Base-by-base conservation (phyloP, 495 filamentous ascomycete genomes). In the Lasiosphaeris hirsuta region DNA sequence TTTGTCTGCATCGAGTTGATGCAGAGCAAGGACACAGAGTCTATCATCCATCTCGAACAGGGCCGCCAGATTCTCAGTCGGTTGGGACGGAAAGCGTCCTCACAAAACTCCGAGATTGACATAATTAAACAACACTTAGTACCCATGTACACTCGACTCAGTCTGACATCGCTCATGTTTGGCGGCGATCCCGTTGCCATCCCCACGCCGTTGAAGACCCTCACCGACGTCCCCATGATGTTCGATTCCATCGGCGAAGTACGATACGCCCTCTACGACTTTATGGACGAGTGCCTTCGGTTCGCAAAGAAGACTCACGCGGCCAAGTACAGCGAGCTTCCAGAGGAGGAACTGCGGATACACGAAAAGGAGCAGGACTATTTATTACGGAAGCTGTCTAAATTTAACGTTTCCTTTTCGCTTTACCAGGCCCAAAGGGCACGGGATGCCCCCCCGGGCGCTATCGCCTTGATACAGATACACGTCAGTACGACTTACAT, bases 1-100 rank as follows among this genome's bases (percentile, higher is more conserved):
- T 86, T 84, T 46, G 77, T 84, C 11, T 84, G 80, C 61, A 79
- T 86, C 38, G 83, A 85, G 61, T 70, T 77, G 33, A 67, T 85
- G 47, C 73, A 78, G 44, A 78, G 75, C 14, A 77, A 81, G 66
- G 66, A 72, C 51, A 66, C 61, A 30, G 73, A 73, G 15, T 79
- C 79, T 0, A 68, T 72, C 39, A 58, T 72, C 19, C 75, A 77
- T 36, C 66, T 74, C 34, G 66, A 73, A 13, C 75, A 76, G 54
- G 73, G 73, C 15, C 67, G 65, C 9, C 63, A 69, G 57, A 74
- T 76, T 10, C 57, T 65, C 41, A 73, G 64, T 39, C 61, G 70
- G 42, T 56, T 73, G 40, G 71, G 72, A n/a, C 62, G 53, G 14
- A 70, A 67, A 44, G 6, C 46, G 11, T 23, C 58, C 14, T 43